A percentile compares a stretch with the other conserved stretches of the same genome.
These are phyloP conservation scores for Venturia asperata DNA, from an alignment of 2,329 filamentous ascomycete species.

Conservation along the genomic window DNA sequence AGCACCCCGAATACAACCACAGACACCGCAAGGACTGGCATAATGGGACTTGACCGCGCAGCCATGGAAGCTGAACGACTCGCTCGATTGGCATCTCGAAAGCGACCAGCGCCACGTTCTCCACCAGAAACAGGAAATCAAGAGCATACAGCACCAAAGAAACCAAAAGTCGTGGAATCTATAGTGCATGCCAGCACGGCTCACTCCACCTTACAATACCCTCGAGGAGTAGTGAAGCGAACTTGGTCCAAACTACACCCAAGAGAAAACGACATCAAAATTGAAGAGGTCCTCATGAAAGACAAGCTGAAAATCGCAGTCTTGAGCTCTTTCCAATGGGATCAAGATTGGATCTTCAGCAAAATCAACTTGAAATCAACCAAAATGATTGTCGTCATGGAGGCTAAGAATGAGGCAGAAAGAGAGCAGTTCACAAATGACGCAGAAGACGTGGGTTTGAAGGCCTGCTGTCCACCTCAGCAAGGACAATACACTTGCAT, in stretches of 20 bases:
- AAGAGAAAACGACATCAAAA: slow-evolving; percentile 62
- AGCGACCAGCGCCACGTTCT: slow-evolving; percentile 48
- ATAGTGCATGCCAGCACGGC: slow-evolving; percentile 10
- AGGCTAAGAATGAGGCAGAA: slow-evolving; percentile 45
- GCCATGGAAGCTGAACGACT: slow-evolving; percentile 82
- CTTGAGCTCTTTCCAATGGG: slow-evolving; percentile 81
- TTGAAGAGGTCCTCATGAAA: slow-evolving; percentile 79
- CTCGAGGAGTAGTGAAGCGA: slow-evolving; percentile 64
- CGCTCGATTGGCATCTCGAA: slow-evolving; percentile 54
- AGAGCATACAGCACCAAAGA: slow-evolving; percentile 22
- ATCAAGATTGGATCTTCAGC: slow-evolving; percentile 68
- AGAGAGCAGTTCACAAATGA: slow-evolving; percentile 30
- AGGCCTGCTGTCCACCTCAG: slow-evolving; percentile 77
- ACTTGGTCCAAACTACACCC: slow-evolving; percentile 65
- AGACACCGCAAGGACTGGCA: background rate
- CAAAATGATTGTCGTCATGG: slow-evolving; percentile 52
- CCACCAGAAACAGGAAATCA: slow-evolving; percentile 28
- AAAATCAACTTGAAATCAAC: slow-evolving; percentile 58
- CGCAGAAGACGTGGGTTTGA: slow-evolving; percentile 45
- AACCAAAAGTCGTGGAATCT: slow-evolving; percentile 18
- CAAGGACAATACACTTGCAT: slow-evolving; percentile 62
- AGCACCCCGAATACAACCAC: background rate
- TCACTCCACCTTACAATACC: slow-evolving; percentile 37
- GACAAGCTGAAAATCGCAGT: slow-evolving; percentile 66
- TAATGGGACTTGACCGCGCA: slow-evolving; percentile 60